Evolutionary conservation across 768 basidiomycete genomes (phyloP), one percentile per base, ranked within the genome.

Genomic region (Brasilioporus rufonigricans): DNA sequence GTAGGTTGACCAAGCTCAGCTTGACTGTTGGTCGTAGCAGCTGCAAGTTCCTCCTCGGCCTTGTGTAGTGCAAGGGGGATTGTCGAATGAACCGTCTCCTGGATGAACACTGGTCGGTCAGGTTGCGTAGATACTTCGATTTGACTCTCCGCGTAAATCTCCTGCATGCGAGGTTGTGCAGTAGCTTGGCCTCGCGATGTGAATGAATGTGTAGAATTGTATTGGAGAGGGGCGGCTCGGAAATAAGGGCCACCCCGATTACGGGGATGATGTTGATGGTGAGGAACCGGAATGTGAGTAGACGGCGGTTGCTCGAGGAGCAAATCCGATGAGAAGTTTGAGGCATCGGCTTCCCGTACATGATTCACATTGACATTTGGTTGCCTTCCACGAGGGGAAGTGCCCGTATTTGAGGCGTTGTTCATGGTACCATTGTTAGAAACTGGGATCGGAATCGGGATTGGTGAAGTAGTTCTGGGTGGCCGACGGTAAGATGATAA

Each of bases 41-140:
- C 57, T 9, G 57, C 64, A 36, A 62, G 60, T 32, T 62, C 66
- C 46, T 65, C 60, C 49, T 73, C 71, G 0, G 73, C 71, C 31
- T 76, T 74, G 16, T 66, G 63, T 14, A 86, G 66, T 0, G 79
- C 78, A 18, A 82, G 71, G 0, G 87, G 87, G 51, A 89, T 83
- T 13, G 81, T 81, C 13, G 85, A 86, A 46, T 75, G 72, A 27
- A 89, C 83, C 18, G 80, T 77, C 67, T 89, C 85, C 6, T 71
- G 79, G 6, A 81, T 63, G 60, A 84, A 86, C 23, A 65, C 69
- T 49, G 63, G 65, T 36, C 65, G 72, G 59, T 68, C 61, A 9
- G 67, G 56, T 1, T 65, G 70, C 1, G 65, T 57, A 44, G 72
- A 65, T 53, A 57, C 54, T 44, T 72, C 69, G 21, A 69, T 43